Percentiles rank a stretch among this genome's conserved stretches.
phyloP scores from a whole-genome alignment of 192 early-diverging fungal genomes.

The Physocladia obscura region DNA sequence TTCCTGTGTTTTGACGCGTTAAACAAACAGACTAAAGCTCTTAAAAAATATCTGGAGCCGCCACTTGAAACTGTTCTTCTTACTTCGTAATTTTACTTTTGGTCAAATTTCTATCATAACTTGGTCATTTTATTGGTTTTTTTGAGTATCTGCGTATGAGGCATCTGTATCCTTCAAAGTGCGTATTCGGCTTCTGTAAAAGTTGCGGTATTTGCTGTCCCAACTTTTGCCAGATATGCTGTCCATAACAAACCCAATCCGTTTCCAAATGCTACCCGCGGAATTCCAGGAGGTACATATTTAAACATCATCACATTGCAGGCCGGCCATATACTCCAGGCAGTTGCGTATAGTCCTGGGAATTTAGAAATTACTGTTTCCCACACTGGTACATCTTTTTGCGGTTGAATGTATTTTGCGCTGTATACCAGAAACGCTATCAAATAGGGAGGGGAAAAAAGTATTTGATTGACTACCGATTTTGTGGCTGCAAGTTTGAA shows the following conservation, averaged over 20 bases:
- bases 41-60: constrained; percentile 26
- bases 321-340: constrained; percentile 17
- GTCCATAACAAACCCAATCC: constrained; percentile 12
- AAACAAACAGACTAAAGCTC: constrained; percentile 15
- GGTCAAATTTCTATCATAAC: too few relatives aligned
- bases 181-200: too few relatives aligned
- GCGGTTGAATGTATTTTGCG: constrained; percentile 4
- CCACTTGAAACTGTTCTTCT: constrained; percentile 4
- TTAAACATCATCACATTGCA: constrained; percentile 9
- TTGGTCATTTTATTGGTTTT: too few relatives aligned
- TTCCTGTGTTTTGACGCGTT: background rate
- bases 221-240: constrained; percentile 8
- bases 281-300: constrained; percentile 8
- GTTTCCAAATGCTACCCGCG: constrained; percentile 18
- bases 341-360: constrained; percentile 8
- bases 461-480: constrained; percentile 13
- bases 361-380: constrained; percentile 9
- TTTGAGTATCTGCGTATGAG: too few relatives aligned
- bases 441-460: constrained; percentile 16
- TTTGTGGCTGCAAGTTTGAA: constrained; percentile 10
- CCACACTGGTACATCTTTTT: background rate
- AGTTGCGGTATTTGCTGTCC: too few relatives aligned
- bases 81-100: too few relatives aligned
- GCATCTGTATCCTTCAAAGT: too few relatives aligned
- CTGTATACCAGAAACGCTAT: constrained; percentile 10